Conservation (phyloP, 2,329 filamentous ascomycete species). For the Alternaria angustiovoidea region DNA sequence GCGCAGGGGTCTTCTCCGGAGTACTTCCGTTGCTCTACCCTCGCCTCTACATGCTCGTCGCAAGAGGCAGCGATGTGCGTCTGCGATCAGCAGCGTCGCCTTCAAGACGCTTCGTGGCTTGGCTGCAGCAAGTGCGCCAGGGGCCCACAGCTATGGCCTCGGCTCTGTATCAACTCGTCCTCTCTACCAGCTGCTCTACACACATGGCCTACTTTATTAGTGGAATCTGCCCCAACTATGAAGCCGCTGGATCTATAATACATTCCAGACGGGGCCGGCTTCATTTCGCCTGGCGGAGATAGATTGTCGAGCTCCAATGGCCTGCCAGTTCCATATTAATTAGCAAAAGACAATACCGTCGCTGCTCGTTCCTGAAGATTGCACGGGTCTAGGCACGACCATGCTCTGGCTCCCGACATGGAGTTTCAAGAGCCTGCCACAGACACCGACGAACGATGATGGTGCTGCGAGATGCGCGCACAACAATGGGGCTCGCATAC, state of each 20-base stretch:
- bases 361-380: slow-evolving; percentile 25
- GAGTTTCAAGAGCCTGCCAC: slow-evolving; percentile 34
- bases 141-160: slow-evolving; percentile 16
- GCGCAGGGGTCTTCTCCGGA: slow-evolving; percentile 28
- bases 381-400: slow-evolving; percentile 10
- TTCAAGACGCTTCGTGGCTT: slow-evolving; percentile 15
- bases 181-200: not conserved
- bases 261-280: slow-evolving; percentile 12
- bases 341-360: slow-evolving; percentile 14
- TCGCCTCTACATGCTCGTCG: slow-evolving; percentile 19
- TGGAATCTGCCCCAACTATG: slow-evolving; percentile 2
- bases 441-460: slow-evolving; percentile 24
- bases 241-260: slow-evolving; percentile 14
- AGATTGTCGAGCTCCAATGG: slow-evolving; percentile 29
- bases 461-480: slow-evolving; percentile 31
- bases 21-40: slow-evolving; percentile 18
- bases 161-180: slow-evolving; percentile 15
- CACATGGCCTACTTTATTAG: not conserved
- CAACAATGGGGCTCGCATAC: slow-evolving; percentile 29
- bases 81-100: slow-evolving; percentile 16
- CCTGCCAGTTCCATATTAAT: slow-evolving; percentile 27
- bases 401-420: slow-evolving; percentile 29
- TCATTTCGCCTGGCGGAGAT: slow-evolving; percentile 27
- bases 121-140: slow-evolving; percentile 18
- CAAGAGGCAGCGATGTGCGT: slow-evolving; percentile 14